A percentile compares a stretch with the other conserved stretches of the same genome.
These are phyloP conservation scores for Ilyonectria mors-panacis DNA, from an alignment of 2,329 filamentous ascomycete genomes.

Conservation along the genomic window DNA sequence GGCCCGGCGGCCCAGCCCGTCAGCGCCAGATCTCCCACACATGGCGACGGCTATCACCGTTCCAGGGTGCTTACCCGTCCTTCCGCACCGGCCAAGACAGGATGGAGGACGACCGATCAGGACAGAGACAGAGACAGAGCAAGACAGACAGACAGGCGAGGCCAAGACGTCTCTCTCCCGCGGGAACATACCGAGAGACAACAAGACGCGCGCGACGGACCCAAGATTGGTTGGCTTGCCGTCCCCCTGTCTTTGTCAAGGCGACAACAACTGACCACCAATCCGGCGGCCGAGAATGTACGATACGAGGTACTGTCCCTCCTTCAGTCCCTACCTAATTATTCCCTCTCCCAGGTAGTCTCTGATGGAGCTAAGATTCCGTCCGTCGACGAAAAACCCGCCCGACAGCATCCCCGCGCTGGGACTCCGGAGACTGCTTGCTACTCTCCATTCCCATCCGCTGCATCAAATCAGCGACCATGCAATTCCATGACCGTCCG, in stretches of 20 bases:
- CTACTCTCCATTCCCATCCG: conserved; percentile 32
- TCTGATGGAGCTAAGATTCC: conserved; percentile 11
- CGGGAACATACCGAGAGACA: conserved; percentile 33
- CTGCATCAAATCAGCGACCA: conserved; percentile 40
- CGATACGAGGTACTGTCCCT: conserved; percentile 24
- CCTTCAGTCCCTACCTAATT: not conserved
- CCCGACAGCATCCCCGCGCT: conserved; percentile 31
- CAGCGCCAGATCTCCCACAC: conserved; percentile 17
- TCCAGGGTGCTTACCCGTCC: not conserved
- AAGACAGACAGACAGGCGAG: not conserved
- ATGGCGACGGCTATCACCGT: conserved; percentile 1
- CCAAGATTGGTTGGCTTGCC: conserved; percentile 28
- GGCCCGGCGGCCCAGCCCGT: conserved; percentile 20
- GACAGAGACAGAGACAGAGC: not conserved
- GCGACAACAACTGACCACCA: conserved; percentile 32
- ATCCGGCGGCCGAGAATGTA: conserved; percentile 25
- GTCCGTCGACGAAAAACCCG: not conserved
- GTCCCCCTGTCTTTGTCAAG: conserved; percentile 28
- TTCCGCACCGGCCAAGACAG: conserved; percentile 6
- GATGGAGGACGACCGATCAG: not conserved
- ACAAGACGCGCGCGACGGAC: conserved; percentile 16
- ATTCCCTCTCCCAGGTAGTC: not conserved
- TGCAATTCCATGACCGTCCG: conserved; percentile 32
- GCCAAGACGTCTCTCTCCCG: conserved; percentile 23
- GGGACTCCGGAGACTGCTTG: conserved; percentile 41